Conservation (phyloP, 176 grass and related monocot species). For the Carex kokanica region DNA sequence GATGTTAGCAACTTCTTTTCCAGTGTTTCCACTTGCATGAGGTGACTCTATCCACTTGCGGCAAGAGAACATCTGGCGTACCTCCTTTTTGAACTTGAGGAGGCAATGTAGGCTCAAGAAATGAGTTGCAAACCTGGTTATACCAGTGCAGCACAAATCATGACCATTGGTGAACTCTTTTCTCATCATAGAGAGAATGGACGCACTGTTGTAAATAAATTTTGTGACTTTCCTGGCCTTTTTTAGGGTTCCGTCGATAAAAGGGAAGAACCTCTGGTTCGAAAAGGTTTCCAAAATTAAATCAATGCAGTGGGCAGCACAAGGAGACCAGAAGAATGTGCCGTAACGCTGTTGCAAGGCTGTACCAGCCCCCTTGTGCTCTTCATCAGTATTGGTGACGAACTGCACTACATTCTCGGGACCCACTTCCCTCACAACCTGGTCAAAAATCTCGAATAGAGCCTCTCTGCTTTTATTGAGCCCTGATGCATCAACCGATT, state of each 20-base stretch:
- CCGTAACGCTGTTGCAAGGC: constrained; percentile 37
- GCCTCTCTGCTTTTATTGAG: constrained; percentile 25
- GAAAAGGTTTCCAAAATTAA: constrained; percentile 57
- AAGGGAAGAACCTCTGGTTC: constrained; percentile 48
- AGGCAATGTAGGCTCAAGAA: constrained; percentile 53
- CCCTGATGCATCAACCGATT: constrained; percentile 45
- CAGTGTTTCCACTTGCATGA: constrained; percentile 31
- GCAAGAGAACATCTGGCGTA: constrained; percentile 43
- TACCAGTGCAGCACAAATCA: constrained; percentile 46
- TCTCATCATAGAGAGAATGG: constrained; percentile 55
- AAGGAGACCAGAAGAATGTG: constrained; percentile 54
- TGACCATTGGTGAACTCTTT: constrained; percentile 55
- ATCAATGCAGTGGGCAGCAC: constrained; percentile 51
- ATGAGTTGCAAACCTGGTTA: constrained; percentile 51
- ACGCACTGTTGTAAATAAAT: constrained; percentile 59
- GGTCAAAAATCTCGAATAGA: constrained; percentile 53
- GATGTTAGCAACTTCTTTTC: constrained; percentile 40
- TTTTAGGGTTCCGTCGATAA: constrained; percentile 45
- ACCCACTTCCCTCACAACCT: constrained; percentile 49
- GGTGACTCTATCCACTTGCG: constrained; percentile 46
- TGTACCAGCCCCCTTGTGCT: constrained; percentile 33
- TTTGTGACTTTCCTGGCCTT: constrained; percentile 50
- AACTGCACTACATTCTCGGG: constrained; percentile 47
- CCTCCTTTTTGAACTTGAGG: constrained; percentile 47
- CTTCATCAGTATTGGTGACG: constrained; percentile 39